Evolutionary conservation across 148 eudicot genomes (phyloP).

Genomic region (Cornus suecica): DNA sequence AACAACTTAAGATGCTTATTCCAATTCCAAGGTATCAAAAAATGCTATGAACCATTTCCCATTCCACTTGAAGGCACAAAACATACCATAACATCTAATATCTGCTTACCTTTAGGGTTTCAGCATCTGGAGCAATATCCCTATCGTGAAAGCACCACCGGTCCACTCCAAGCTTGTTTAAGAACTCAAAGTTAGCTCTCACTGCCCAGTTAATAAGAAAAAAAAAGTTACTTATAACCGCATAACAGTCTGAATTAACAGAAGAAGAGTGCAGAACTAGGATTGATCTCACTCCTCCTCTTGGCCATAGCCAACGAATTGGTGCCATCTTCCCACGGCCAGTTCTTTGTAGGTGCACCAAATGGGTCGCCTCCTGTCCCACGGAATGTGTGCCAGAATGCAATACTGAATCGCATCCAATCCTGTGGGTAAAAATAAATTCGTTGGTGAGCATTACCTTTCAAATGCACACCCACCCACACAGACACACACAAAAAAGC

Average conservation of each 20-base stretch:
- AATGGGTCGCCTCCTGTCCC: constrained; percentile 97
- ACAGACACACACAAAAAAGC: background rate
- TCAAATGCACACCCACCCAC: no score
- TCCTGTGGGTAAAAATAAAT: constrained; percentile 40
- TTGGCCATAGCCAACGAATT: constrained; percentile 93
- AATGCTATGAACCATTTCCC: background rate
- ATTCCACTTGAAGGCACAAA: background rate
- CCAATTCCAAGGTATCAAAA: background rate
- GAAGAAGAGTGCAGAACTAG: background rate
- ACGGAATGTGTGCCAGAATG: constrained; percentile 99
- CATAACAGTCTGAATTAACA: background rate
- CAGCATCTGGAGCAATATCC: constrained; percentile 95
- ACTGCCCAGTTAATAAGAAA: constrained; percentile 41
- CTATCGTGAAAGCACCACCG: constrained; percentile 98
- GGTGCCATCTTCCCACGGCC: constrained; percentile 99
- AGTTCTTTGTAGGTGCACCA: constrained; percentile 82
- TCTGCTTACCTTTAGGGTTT: constrained; percentile 63
- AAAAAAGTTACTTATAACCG: background rate
- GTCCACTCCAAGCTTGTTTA: constrained; percentile 93
- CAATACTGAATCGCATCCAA: constrained; percentile 97
- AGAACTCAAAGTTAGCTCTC: constrained; percentile 95
- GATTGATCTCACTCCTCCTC: constrained; percentile 70
- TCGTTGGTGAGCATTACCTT: background rate
- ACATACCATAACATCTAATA: background rate
- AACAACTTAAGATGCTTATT: background rate